Conservation (phyloP, 2,329 filamentous ascomycete genomes). For the Ploettnerulaceae sp. region DNA sequence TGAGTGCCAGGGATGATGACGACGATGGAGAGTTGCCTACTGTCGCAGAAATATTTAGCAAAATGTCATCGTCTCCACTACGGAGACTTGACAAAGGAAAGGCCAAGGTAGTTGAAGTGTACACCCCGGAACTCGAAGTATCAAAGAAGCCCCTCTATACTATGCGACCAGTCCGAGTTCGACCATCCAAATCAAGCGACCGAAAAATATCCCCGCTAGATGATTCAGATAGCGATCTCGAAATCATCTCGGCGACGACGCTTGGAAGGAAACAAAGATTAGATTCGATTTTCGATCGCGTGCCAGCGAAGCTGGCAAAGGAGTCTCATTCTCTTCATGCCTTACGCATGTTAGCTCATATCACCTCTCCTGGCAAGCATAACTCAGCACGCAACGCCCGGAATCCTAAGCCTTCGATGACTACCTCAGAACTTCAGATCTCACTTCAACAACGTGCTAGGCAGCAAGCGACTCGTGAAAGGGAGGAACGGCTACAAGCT, state of each 20-base stretch:
- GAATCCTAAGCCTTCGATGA: constrained; percentile 54
- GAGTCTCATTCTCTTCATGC: constrained; percentile 60
- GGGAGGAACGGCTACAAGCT: constrained; percentile 69
- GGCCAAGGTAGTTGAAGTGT: constrained; percentile 46
- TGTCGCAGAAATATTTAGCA: constrained; percentile 18
- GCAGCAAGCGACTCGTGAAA: constrained; percentile 72
- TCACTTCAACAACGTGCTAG: constrained; percentile 67
- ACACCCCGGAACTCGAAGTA: constrained; percentile 7
- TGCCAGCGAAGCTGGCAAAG: constrained; percentile 57
- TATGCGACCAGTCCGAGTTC: constrained; percentile 37
- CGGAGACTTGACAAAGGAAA: constrained; percentile 52
- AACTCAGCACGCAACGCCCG: constrained; percentile 39
- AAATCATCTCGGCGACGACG: constrained; percentile 34
- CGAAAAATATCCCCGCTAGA: constrained; percentile 33
- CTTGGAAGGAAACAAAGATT: constrained; percentile 43
- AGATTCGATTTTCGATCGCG: constrained; percentile 63
- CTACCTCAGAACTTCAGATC: constrained; percentile 61
- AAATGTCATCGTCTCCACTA: constrained; percentile 19
- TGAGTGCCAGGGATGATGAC: neutral
- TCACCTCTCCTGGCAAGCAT: constrained; percentile 57
- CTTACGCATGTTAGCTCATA: constrained; percentile 69
- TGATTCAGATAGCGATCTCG: constrained; percentile 45
- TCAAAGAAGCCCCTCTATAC: constrained; percentile 22
- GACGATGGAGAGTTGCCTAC: constrained; percentile 16
- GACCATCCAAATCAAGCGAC: constrained; percentile 37